Conservation (phyloP, 2,329 filamentous ascomycete genomes). For the Tolypocladium album region DNA sequence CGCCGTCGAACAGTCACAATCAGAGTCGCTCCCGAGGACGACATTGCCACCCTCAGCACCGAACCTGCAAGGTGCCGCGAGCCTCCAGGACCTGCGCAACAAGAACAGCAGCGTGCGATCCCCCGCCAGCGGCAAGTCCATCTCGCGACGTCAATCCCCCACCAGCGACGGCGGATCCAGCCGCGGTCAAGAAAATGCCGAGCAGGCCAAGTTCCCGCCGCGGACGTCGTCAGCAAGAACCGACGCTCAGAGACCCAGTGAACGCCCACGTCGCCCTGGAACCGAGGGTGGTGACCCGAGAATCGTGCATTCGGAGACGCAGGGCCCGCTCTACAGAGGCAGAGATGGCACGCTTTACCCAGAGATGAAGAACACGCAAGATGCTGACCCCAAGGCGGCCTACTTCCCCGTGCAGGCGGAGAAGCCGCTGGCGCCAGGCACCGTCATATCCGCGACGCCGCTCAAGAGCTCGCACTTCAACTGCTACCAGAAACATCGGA, state of each 20-base stretch:
- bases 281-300: slow-evolving; percentile 18
- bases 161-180: slow-evolving; percentile 10
- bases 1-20: slow-evolving; percentile 4
- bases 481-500: slow-evolving; percentile 37
- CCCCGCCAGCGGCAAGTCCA: background rate
- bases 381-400: slow-evolving; percentile 23
- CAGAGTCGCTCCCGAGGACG: slow-evolving; percentile 14
- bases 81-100: slow-evolving; percentile 10
- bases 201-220: slow-evolving; percentile 16
- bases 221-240: slow-evolving; percentile 20
- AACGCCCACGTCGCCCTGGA: slow-evolving; percentile 12
- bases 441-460: slow-evolving; percentile 29
- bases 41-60: slow-evolving; percentile 11
- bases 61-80: slow-evolving; percentile 12
- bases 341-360: slow-evolving; percentile 29
- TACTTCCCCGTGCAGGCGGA: slow-evolving; percentile 25
- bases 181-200: slow-evolving; percentile 8
- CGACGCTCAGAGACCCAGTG: slow-evolving; percentile 7
- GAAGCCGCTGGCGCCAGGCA: slow-evolving; percentile 16
- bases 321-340: slow-evolving; percentile 22
- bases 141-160: slow-evolving; percentile 3
- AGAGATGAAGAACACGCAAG: slow-evolving; percentile 24
- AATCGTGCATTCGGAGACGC: slow-evolving; percentile 21
- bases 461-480: slow-evolving; percentile 32
- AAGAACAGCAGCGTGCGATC: background rate